Evolutionary conservation across 2,329 filamentous ascomycete genomes (phyloP), one percentile per base, ranked within the genome.

Genomic region (Arthroderma uncinatum): DNA sequence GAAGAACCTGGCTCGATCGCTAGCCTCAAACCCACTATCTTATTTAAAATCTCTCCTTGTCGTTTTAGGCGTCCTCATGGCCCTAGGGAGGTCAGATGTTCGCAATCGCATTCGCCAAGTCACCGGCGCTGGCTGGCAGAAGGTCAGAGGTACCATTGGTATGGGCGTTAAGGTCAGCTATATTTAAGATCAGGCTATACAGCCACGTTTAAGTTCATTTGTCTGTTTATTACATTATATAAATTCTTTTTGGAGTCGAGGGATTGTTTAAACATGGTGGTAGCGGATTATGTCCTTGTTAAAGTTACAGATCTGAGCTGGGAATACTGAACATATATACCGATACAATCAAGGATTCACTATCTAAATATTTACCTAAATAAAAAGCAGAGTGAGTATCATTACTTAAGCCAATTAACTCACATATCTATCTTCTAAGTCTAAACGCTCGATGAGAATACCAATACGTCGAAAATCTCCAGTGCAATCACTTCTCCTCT

Each of bases 131-230:
- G 83, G 83, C 8, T 95, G 89, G 89, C 80, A 82, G 56, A 96
- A 95, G 74, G 75, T 95, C 40, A 83, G 82, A 68, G 80, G 83
- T 48, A 97, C 93, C 0, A 85, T 92, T 3, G 91, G 91, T 1
- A 97, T 97, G 92, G 93, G 92, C 1, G 87, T 94, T 62, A 97
- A 96, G 76, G 91, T 97, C 66, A 95, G 87, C 70, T 97, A 97
- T 74, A 94, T 98, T 59, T 97, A 62, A 58, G 40, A 16, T 14
- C 14, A 53, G 30, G 42, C 21, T 21, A 4, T n/a, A 14, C 34
- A 25, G 39, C 25, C 30, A 37, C n/a, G 7, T 53, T 36, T 14
- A 8, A 37, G 30, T 53, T 53, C 36, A 21, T 53, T 37, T 53
- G 50, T 25, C 16, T 16, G 16, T 25, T 21, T 16, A 50, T 14